phyloP scores from a whole-genome alignment of 177 flowering plant species.

The Vitis hybrid region DNA sequence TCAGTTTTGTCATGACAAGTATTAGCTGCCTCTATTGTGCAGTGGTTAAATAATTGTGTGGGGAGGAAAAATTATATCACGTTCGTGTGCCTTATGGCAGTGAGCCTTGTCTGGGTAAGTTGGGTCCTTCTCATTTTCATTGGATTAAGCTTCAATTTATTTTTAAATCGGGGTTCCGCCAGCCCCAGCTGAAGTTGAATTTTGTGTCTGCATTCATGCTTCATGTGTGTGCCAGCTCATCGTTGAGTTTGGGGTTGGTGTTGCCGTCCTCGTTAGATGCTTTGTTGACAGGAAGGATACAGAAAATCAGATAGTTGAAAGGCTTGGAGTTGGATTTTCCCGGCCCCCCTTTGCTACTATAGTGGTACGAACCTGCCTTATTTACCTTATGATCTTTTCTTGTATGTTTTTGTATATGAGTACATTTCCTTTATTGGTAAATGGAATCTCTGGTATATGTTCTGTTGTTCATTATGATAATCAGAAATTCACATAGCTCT shows the following conservation, averaged over 20 bases:
- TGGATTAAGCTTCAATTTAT: slow-evolving; percentile 1
- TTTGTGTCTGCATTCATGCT: background rate
- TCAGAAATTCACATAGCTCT: too few species aligned
- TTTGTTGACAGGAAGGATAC: slow-evolving; percentile 62
- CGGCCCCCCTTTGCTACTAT: slow-evolving; percentile 83
- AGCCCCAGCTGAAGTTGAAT: background rate
- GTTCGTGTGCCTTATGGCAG: slow-evolving; percentile 85
- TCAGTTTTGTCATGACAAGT: background rate
- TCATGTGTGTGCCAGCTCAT: slow-evolving; percentile 47
- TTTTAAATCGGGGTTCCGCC: too few species aligned
- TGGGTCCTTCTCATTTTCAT: background rate
- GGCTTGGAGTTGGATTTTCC: slow-evolving; percentile 87
- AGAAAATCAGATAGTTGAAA: slow-evolving; percentile 56
- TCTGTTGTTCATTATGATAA: too few species aligned
- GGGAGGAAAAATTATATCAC: slow-evolving; percentile 86
- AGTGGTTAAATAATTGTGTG: slow-evolving; percentile 98
- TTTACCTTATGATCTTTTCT: background rate
- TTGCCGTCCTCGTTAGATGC: slow-evolving; percentile 80
- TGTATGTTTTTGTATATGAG: too few species aligned
- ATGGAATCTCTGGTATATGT: background rate
- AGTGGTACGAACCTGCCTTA: slow-evolving; percentile 57
- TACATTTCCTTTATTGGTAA: background rate
- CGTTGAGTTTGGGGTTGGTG: slow-evolving; percentile 74
- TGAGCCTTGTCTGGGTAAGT: slow-evolving; percentile 84
- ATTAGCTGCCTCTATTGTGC: slow-evolving; percentile 24